Conservation (phyloP, 2,329 filamentous ascomycete species). For the Beauveria sp. region DNA sequence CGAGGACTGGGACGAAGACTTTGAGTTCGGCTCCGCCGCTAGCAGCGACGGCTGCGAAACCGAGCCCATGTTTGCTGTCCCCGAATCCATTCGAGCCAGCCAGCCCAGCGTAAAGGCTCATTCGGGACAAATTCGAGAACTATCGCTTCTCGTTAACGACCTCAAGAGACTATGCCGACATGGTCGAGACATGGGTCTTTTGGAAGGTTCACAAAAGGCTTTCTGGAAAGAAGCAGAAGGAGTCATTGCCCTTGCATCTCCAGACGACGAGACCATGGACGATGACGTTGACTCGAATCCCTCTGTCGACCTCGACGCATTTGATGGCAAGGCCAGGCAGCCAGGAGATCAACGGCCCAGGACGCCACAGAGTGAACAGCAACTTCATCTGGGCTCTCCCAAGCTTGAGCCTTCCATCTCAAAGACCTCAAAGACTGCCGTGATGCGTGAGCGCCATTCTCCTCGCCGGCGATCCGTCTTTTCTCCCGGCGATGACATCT, state of each 20-base stretch:
- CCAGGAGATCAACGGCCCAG: constrained; percentile 37
- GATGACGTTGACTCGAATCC: constrained; percentile 30
- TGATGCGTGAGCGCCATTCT: constrained; percentile 45
- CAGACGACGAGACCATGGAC: constrained; percentile 45
- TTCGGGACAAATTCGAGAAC: constrained; percentile 74
- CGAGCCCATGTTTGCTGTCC: constrained; percentile 39
- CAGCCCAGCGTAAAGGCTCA: constrained; percentile 77
- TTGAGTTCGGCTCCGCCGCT: constrained; percentile 57
- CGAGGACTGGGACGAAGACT: constrained; percentile 87
- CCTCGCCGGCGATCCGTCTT: constrained; percentile 54
- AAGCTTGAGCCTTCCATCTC: constrained; percentile 35
- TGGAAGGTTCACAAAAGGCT: constrained; percentile 48
- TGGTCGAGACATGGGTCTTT: constrained; percentile 59
- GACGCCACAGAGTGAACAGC: constrained; percentile 34
- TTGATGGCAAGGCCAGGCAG: constrained; percentile 38
- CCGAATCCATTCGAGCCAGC: constrained; percentile 70
- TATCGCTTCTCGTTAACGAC: constrained; percentile 75
- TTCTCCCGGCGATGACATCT: constrained; percentile 59
- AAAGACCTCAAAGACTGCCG: constrained; percentile 43
- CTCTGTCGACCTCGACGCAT: constrained; percentile 32
- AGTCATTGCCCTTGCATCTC: constrained; percentile 76
- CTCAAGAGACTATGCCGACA: constrained; percentile 69
- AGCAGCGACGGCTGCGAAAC: constrained; percentile 28
- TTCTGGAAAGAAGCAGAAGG: constrained; percentile 79
- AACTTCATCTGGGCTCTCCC: constrained; percentile 35